These are phyloP conservation scores for Tulasnella sp. DNA, from an alignment of 768 basidiomycete genomes.

Conservation along the genomic window DNA sequence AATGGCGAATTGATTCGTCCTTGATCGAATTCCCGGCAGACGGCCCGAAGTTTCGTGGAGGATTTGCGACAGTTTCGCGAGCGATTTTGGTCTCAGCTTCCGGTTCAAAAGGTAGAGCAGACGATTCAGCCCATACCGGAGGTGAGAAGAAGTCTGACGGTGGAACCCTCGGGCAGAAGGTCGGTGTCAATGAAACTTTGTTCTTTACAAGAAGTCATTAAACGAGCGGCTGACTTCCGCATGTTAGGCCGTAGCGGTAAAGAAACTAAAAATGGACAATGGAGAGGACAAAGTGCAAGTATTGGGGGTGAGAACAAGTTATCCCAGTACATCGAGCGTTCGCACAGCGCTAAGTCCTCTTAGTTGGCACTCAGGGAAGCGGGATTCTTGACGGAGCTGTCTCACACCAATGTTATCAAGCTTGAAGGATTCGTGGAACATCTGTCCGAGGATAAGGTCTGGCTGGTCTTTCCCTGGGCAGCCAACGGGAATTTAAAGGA, in stretches of 20 bases:
- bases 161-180: no score
- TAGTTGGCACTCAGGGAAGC: not conserved
- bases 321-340: not conserved
- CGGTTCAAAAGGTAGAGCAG: no score
- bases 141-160: no score
- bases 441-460: not conserved
- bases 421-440: not conserved
- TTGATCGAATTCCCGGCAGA: no score
- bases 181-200: no score
- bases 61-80: no score
- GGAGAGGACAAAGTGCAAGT: not conserved
- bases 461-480: not conserved
- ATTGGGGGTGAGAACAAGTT: not conserved
- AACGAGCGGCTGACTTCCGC: no score
- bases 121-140: no score
- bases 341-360: not conserved
- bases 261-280: not conserved
- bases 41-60: no score
- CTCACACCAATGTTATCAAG: not conserved
- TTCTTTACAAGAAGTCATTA: no score
- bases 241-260: not conserved
- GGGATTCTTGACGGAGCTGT: not conserved
- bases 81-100: no score
- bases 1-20: no score
- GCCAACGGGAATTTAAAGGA: not conserved